Conservation (phyloP, 768 basidiomycete species). For the Cystobasidium tubakii region DNA sequence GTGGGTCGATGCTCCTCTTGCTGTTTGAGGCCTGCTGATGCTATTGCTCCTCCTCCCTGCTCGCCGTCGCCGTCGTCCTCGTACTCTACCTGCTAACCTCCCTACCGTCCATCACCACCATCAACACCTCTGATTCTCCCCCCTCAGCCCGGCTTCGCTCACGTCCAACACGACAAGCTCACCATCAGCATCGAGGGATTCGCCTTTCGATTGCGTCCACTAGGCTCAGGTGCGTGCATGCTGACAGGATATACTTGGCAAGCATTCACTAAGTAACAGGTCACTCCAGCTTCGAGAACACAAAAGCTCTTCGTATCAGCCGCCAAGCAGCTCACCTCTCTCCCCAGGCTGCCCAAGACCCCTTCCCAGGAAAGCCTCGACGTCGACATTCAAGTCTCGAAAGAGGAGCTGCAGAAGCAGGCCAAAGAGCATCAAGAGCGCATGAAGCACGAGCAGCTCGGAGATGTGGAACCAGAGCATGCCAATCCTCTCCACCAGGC, state of each 20-base stretch:
- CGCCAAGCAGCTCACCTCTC: conserved; percentile 42
- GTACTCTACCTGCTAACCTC: not conserved
- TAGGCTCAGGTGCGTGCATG: conserved; percentile 28
- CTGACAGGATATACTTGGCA: too few species aligned
- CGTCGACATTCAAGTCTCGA: not conserved
- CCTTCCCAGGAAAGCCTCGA: not conserved
- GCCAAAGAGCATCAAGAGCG: not conserved
- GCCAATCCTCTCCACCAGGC: not conserved
- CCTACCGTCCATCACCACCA: too few species aligned
- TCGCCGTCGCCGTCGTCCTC: not conserved
- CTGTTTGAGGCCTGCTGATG: not conserved
- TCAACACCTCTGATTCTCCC: too few species aligned
- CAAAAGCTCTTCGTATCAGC: conserved; percentile 44
- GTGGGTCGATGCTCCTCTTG: not conserved
- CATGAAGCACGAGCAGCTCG: not conserved
- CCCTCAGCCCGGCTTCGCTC: conserved; percentile 30
- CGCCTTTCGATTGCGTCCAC: conserved; percentile 19
- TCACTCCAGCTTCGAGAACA: conserved; percentile 40
- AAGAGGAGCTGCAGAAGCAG: conserved; percentile 25
- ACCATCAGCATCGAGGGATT: conserved; percentile 32
- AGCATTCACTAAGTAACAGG: not conserved
- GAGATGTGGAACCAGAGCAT: conserved; percentile 6
- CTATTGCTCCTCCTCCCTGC: too few species aligned
- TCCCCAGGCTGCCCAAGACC: conserved; percentile 38
- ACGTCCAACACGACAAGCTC: conserved; percentile 20